Conservation (phyloP, 352 stramenopile species). For the Phytophthora constricta region DNA sequence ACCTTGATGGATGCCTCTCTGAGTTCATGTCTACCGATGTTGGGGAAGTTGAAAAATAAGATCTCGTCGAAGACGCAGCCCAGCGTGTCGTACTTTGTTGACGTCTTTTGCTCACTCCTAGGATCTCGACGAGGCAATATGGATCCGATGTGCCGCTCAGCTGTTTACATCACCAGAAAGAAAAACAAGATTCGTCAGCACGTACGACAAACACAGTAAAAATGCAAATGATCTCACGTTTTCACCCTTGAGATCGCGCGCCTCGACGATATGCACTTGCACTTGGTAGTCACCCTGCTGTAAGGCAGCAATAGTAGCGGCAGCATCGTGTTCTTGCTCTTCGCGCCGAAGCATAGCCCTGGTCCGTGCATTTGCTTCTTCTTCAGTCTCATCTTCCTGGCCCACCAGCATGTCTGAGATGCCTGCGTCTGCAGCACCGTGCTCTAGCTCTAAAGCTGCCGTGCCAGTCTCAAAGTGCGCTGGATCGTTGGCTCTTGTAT, state of each 20-base stretch:
- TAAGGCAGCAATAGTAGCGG: constrained; percentile 52
- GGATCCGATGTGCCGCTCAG: constrained; percentile 89
- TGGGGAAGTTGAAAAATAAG: constrained; percentile 90
- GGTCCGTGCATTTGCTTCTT: constrained; percentile 48
- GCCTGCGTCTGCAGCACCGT: constrained; percentile 8
- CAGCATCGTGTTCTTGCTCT: constrained; percentile 57
- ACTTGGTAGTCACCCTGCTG: constrained; percentile 85
- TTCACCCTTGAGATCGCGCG: constrained; percentile 87
- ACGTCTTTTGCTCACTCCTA: constrained; percentile 74
- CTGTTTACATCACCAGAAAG: constrained; percentile 32
- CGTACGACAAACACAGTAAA: neutral
- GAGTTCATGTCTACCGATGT: constrained; percentile 79
- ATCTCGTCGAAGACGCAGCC: constrained; percentile 92
- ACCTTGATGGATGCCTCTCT: constrained; percentile 76
- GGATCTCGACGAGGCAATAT: constrained; percentile 84
- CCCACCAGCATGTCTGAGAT: constrained; percentile 47
- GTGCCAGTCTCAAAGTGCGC: constrained; percentile 23
- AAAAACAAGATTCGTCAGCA: neutral
- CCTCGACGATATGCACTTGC: constrained; percentile 89
- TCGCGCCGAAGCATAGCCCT: constrained; percentile 47
- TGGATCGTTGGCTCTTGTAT: constrained; percentile 70
- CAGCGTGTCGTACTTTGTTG: constrained; percentile 81
- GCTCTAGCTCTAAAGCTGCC: constrained; percentile 23
- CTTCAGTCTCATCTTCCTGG: constrained; percentile 84
- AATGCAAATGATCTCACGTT: constrained; percentile 49